Percentiles rank a stretch among this genome's conserved stretches.
phyloP scores from a whole-genome alignment of 139 green algal genomes.

The Spirogloea muscicola region DNA sequence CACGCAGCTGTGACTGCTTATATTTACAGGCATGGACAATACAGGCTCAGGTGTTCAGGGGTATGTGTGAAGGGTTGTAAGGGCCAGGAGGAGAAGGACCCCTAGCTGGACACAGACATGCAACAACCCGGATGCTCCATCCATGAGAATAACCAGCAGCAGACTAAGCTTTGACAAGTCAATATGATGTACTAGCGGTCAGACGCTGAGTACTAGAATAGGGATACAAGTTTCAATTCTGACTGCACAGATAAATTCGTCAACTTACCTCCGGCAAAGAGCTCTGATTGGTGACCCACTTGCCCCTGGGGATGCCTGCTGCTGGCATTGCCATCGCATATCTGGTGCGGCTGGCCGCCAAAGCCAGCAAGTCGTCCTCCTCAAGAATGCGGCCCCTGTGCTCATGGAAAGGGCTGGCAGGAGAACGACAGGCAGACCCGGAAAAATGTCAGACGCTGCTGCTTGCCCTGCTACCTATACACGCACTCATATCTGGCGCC shows the following conservation, averaged over 20 bases:
- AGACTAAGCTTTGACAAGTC: not conserved
- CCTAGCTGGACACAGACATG: too few species aligned
- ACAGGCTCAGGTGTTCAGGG: too few species aligned
- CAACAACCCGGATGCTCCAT: not conserved
- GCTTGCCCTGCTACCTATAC: not conserved
- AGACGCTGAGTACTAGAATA: too few species aligned
- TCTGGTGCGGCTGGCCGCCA: not conserved
- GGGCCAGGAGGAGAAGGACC: too few species aligned
- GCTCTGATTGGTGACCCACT: not conserved
- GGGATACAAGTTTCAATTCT: not conserved
- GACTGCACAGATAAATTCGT: not conserved
- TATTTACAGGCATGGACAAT: too few species aligned
- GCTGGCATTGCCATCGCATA: not conserved
- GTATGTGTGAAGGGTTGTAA: too few species aligned
- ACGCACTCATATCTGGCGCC: not conserved
- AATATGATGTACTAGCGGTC: not conserved
- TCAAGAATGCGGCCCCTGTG: not conserved
- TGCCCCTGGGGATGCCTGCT: not conserved
- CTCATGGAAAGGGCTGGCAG: conserved; percentile 6
- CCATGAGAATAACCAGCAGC: not conserved
- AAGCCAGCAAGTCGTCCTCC: not conserved
- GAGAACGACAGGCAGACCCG: not conserved
- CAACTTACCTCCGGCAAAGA: too few species aligned
- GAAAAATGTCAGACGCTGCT: not conserved
- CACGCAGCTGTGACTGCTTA: too few species aligned